A percentile compares a stretch with the other conserved stretches of the same genome.
Conservation (phyloP, 2,329 filamentous ascomycete species). For the Dactylellina parvicollis region DNA sequence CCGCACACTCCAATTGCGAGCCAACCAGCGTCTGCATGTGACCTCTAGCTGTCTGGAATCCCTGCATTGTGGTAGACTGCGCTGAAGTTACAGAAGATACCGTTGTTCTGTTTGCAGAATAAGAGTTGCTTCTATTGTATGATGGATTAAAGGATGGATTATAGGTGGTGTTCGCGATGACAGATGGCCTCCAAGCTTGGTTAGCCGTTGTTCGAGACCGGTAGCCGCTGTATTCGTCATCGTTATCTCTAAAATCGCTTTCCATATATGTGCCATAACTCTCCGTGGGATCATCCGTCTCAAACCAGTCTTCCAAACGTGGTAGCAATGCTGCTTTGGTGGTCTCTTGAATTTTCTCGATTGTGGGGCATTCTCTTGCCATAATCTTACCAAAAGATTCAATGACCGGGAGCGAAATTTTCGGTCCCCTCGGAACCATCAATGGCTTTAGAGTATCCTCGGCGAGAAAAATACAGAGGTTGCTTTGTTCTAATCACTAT, state of each 20-base stretch:
- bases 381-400: slow-evolving; percentile 57
- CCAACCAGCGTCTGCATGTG: slow-evolving; percentile 59
- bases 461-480: slow-evolving; percentile 57
- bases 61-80: slow-evolving; percentile 52
- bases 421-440: slow-evolving; percentile 61
- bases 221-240: slow-evolving; percentile 16
- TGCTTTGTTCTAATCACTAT: slow-evolving; percentile 57
- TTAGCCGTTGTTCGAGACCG: slow-evolving; percentile 1
- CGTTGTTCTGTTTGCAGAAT: slow-evolving; percentile 31
- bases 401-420: slow-evolving; percentile 56
- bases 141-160: slow-evolving; percentile 28
- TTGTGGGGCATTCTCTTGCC: slow-evolving; percentile 54
- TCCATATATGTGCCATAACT: slow-evolving; percentile 13
- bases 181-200: slow-evolving; percentile 13
- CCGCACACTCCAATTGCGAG: slow-evolving; percentile 57
- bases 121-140: slow-evolving; percentile 49
- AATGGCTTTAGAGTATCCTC: slow-evolving; percentile 57
- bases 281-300: slow-evolving; percentile 33
- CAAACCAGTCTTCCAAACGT: slow-evolving; percentile 35
- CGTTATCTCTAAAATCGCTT: slow-evolving; percentile 11
- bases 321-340: slow-evolving; percentile 51
- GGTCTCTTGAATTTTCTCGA: slow-evolving; percentile 46
- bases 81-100: slow-evolving; percentile 23
- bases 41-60: slow-evolving; percentile 56
- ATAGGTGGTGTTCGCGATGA: slow-evolving; percentile 16